Conservation (phyloP, 2,329 filamentous ascomycete species). For the Ascochyta koolunga region DNA sequence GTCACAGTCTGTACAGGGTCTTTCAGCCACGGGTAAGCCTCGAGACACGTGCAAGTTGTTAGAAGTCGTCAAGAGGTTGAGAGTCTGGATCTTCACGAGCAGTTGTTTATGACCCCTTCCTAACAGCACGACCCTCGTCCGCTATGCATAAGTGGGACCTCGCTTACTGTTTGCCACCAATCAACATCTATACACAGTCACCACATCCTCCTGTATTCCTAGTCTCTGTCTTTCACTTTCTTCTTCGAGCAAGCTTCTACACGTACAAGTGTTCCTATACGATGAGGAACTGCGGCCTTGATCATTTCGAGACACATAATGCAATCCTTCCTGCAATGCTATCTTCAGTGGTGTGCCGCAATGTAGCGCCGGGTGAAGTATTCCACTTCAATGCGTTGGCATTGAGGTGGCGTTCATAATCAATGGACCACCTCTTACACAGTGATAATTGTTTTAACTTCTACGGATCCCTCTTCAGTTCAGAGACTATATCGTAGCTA, state of each 20-base stretch:
- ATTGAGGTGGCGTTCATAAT: background rate
- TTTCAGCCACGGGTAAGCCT: too few species aligned
- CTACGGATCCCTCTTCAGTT: background rate
- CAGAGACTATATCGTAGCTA: background rate
- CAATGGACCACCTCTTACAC: background rate
- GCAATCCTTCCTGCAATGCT: background rate
- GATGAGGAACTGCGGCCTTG: background rate
- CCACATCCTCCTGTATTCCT: background rate
- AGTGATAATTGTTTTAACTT: background rate
- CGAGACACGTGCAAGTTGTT: background rate
- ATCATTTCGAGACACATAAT: background rate
- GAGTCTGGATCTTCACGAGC: background rate
- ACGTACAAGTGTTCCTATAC: background rate
- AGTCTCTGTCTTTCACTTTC: background rate
- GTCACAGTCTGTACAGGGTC: background rate
- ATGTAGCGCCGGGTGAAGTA: background rate
- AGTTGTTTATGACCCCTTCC: background rate
- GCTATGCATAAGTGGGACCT: background rate
- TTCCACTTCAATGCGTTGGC: background rate
- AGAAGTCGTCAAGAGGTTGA: background rate
- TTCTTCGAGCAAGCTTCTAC: background rate
- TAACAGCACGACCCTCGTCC: background rate
- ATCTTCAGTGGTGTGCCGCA: background rate
- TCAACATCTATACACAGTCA: background rate
- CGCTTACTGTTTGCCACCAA: background rate